Evolutionary conservation across 23 red algal genomes (phyloP), one percentile per base, ranked within the genome.

Genomic region (Chondrus crispus): DNA sequence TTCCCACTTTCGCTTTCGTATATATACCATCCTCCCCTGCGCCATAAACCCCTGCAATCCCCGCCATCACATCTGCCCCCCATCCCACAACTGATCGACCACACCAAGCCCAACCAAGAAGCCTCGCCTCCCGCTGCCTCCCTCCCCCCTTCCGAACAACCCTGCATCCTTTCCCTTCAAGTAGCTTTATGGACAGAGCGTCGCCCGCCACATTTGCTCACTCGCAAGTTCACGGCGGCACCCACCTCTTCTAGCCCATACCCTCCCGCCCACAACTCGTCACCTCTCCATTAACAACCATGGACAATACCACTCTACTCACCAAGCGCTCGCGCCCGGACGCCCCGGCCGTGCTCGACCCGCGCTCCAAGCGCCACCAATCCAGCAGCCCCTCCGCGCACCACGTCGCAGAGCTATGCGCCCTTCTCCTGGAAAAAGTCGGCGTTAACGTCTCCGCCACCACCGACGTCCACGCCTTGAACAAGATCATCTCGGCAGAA

Each of bases 141-240:
- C n/a, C n/a, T n/a, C n/a, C n/a, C n/a, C n/a, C n/a, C n/a, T n/a
- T n/a, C n/a, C n/a, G n/a, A n/a, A n/a, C n/a, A n/a, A n/a, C n/a
- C n/a, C n/a, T n/a, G n/a, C n/a, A n/a, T n/a, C n/a, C n/a, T n/a
- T n/a, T n/a, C n/a, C n/a, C n/a, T n/a, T n/a, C n/a, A n/a, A n/a
- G n/a, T n/a, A n/a, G n/a, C n/a, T n/a, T n/a, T n/a, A n/a, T n/a
- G n/a, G n/a, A n/a, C n/a, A n/a, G n/a, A n/a, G n/a, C n/a, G n/a
- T n/a, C 60, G 60, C 60, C 26, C 26, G 60, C 35, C 26, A 66
- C 60, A 32, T 77, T 77, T 38, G 26, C 26, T 46, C 71, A 77
- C 19, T 77, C 71, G 9, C 37, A 46, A 13, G 71, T 77, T 44
- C 71, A 77, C 71, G 71, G 71, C 13, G 71, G 71, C 38, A 77